Conservation (phyloP, 352 stramenopile species). For the Thraustotheca clavata region DNA sequence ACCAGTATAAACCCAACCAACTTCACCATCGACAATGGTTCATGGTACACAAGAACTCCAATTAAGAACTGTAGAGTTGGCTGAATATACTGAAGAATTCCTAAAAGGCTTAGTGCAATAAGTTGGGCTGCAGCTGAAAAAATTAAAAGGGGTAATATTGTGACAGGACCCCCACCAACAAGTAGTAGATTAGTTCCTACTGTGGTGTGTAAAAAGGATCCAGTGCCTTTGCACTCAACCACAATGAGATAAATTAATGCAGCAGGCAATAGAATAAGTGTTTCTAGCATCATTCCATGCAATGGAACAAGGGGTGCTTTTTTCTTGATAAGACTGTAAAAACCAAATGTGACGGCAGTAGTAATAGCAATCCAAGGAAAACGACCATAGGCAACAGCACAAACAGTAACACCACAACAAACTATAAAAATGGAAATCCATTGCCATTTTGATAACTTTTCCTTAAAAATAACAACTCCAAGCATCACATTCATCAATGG, state of each 20-base stretch:
- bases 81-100: constrained; percentile 14
- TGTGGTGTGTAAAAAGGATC: neutral
- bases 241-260: neutral
- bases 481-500: constrained; percentile 14
- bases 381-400: constrained; percentile 16
- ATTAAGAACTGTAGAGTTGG: constrained; percentile 13
- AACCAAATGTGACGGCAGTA: neutral
- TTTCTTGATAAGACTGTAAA: constrained; percentile 17
- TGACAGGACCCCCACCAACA: constrained; percentile 10
- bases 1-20: constrained; percentile 13
- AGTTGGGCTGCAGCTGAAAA: constrained; percentile 7
- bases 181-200: neutral
- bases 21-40: constrained; percentile 8
- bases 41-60: constrained; percentile 8
- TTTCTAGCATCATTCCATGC: constrained; percentile 17
- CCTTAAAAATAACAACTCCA: constrained; percentile 7
- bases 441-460: neutral
- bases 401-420: constrained; percentile 1
- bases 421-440: neutral
- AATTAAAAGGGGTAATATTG: constrained; percentile 4
- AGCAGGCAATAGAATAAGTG: constrained; percentile 3
- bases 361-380: constrained; percentile 19
- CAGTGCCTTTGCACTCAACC: neutral
- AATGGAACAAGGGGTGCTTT: neutral
- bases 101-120: constrained; percentile 7